phyloP scores from a whole-genome alignment of 1,284 basidiomycete species.

The Golubevia pallescens region DNA sequence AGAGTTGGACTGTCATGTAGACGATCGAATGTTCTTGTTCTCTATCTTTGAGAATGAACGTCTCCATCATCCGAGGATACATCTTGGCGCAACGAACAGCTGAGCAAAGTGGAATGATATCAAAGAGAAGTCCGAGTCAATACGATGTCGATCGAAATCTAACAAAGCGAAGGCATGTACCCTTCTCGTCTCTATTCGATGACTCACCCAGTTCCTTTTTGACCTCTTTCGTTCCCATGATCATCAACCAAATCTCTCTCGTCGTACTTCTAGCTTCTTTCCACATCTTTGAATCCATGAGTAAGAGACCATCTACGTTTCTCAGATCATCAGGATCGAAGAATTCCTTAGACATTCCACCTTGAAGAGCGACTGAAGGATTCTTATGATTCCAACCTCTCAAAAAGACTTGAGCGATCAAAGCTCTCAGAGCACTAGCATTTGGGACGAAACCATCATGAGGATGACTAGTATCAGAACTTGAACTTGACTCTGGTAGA shows the following conservation, averaged over 20 bases:
- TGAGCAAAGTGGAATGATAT: conserved; percentile 4
- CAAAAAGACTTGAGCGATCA: conserved; percentile 36
- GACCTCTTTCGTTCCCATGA: background rate
- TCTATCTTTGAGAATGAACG: conserved; percentile 55
- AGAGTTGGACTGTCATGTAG: conserved; percentile 60
- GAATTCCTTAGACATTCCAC: conserved; percentile 41
- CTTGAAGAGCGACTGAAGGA: conserved; percentile 16
- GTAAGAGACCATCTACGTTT: conserved; percentile 41
- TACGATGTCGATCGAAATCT: background rate
- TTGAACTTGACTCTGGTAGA: conserved; percentile 1
- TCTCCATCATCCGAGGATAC: conserved; percentile 55
- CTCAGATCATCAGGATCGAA: conserved; percentile 44
- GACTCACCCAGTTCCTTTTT: background rate
- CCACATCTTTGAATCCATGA: conserved; percentile 59
- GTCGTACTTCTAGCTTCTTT: conserved; percentile 29
- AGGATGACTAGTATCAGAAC: conserved; percentile 10
- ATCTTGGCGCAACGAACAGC: conserved; percentile 36
- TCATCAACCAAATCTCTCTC: background rate
- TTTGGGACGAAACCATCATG: conserved; percentile 24
- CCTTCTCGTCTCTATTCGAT: too few species aligned
- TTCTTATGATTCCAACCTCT: conserved; percentile 30
- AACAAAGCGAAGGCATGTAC: background rate
- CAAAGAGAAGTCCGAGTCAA: background rate
- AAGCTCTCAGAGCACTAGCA: conserved; percentile 38
- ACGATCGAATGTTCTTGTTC: conserved; percentile 61